Percentiles rank a stretch among this genome's conserved stretches.
phyloP scores from a whole-genome alignment of 768 basidiomycete genomes.

The Tricholomella constricta region DNA sequence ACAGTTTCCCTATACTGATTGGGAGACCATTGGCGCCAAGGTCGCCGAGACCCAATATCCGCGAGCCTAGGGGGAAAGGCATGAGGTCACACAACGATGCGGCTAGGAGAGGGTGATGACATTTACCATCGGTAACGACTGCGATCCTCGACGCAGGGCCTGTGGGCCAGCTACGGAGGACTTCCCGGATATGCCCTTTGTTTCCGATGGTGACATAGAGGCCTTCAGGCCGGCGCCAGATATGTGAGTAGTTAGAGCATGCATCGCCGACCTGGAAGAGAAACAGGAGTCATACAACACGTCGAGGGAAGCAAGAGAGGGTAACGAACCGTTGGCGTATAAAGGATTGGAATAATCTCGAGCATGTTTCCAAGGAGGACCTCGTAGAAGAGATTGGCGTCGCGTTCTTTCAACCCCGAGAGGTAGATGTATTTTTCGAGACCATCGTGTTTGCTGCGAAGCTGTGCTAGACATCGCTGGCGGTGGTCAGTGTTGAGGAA shows the following conservation, averaged over 20 bases:
- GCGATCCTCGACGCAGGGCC: slow-evolving; percentile 55
- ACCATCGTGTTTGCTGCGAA: slow-evolving; percentile 54
- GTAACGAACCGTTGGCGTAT: slow-evolving; percentile 65
- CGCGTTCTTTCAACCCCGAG: slow-evolving; percentile 60
- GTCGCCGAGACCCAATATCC: slow-evolving; percentile 70
- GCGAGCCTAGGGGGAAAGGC: slow-evolving; percentile 44
- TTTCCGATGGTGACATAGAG: slow-evolving; percentile 65
- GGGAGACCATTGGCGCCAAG: slow-evolving; percentile 51
- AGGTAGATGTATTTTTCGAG: slow-evolving; percentile 77
- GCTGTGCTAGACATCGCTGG: slow-evolving; percentile 56
- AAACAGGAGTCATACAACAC: slow-evolving; percentile 15
- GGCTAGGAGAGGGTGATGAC: slow-evolving; percentile 18
- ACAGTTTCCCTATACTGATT: slow-evolving; percentile 77
- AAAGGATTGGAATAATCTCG: slow-evolving; percentile 70
- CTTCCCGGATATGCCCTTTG: slow-evolving; percentile 60
- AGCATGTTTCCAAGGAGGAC: slow-evolving; percentile 62
- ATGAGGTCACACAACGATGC: slow-evolving; percentile 14
- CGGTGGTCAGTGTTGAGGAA: slow-evolving; percentile 52
- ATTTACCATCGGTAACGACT: slow-evolving; percentile 74
- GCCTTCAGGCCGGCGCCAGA: slow-evolving; percentile 66
- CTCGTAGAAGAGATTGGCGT: slow-evolving; percentile 67
- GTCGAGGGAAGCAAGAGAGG: background rate
- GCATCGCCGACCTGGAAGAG: slow-evolving; percentile 63
- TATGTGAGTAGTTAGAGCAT: slow-evolving; percentile 69
- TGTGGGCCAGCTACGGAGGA: slow-evolving; percentile 55